Conservation (phyloP, 1,139 yeast species). For the Pichia kudriavzevii region DNA sequence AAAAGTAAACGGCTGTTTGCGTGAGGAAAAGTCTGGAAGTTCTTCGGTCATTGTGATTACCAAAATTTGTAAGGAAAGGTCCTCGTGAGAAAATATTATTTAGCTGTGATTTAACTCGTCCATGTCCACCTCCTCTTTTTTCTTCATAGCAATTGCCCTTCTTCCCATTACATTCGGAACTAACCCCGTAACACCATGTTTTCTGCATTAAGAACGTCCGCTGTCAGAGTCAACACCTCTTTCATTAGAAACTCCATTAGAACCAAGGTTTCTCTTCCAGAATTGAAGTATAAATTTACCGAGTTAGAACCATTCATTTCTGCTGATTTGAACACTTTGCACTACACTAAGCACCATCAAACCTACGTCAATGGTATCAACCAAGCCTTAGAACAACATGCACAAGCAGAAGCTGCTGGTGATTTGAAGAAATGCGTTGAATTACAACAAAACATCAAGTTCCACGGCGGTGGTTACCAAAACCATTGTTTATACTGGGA, state of each 20-base stretch:
- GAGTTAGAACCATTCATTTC: constrained; percentile 89
- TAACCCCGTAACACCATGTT: too few species aligned
- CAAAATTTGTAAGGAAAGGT: too few species aligned
- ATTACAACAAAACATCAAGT: constrained; percentile 74
- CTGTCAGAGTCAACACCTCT: constrained; percentile 9
- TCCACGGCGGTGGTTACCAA: constrained; percentile 92
- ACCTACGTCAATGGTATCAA: constrained; percentile 89
- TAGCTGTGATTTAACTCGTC: too few species aligned
- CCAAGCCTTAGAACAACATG: constrained; percentile 69
- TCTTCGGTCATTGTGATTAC: too few species aligned
- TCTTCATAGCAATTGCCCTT: too few species aligned
- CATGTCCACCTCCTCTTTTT: too few species aligned
- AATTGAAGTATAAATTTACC: constrained; percentile 77
- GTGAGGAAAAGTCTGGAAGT: too few species aligned
- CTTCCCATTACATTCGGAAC: too few species aligned
- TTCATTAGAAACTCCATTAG: constrained; percentile 29
- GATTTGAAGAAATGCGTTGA: constrained; percentile 62
- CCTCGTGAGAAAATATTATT: too few species aligned
- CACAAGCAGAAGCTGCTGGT: constrained; percentile 60
- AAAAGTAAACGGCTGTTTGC: too few species aligned
- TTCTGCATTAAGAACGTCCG: constrained; percentile 21
- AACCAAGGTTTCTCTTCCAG: constrained; percentile 75
- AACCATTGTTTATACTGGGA: constrained; percentile 90
- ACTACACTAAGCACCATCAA: constrained; percentile 91
- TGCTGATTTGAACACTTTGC: constrained; percentile 83